These are phyloP conservation scores for Entomortierella lignicola DNA, from an alignment of 192 early-diverging fungal genomes.

Conservation along the genomic window DNA sequence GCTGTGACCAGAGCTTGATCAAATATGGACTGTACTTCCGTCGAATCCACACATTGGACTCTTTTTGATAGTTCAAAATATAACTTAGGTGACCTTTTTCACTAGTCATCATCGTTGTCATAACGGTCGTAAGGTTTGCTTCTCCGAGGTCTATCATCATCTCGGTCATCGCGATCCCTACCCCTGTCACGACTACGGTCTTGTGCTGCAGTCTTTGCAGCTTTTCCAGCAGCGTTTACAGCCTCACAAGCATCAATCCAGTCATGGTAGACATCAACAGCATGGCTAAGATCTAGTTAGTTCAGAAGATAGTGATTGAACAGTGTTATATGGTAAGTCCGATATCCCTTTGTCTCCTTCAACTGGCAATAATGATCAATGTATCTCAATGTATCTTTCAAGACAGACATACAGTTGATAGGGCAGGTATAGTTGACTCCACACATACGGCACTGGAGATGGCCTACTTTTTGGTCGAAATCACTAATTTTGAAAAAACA, in stretches of 20 bases:
- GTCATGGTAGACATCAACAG: slow-evolving; percentile 92
- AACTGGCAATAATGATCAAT: too few relatives aligned
- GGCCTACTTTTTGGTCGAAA: slow-evolving; percentile 75
- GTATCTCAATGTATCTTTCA: too few relatives aligned
- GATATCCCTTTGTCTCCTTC: too few relatives aligned
- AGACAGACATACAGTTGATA: slow-evolving; percentile 71
- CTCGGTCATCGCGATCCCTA: slow-evolving; percentile 28
- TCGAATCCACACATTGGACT: too few relatives aligned
- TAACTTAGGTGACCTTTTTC: too few relatives aligned
- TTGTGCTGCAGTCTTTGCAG: slow-evolving; percentile 37
- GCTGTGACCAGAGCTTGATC: too few relatives aligned
- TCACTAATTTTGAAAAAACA: slow-evolving; percentile 57
- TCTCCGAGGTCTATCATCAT: slow-evolving; percentile 26
- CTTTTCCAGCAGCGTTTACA: slow-evolving; percentile 47
- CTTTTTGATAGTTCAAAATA: too few relatives aligned
- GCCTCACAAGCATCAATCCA: slow-evolving; percentile 94
- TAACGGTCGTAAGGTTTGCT: slow-evolving; percentile 46
- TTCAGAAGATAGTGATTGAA: background rate
- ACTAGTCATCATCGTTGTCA: slow-evolving; percentile 31
- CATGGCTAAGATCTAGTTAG: slow-evolving; percentile 74
- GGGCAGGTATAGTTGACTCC: slow-evolving; percentile 76
- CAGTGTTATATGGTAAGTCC: too few relatives aligned
- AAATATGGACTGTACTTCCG: too few relatives aligned
- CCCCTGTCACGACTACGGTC: slow-evolving; percentile 30
- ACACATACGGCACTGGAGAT: slow-evolving; percentile 83